These are phyloP conservation scores for Colletotrichum sublineola DNA, from an alignment of 2,329 filamentous ascomycete species.

Conservation along the genomic window DNA sequence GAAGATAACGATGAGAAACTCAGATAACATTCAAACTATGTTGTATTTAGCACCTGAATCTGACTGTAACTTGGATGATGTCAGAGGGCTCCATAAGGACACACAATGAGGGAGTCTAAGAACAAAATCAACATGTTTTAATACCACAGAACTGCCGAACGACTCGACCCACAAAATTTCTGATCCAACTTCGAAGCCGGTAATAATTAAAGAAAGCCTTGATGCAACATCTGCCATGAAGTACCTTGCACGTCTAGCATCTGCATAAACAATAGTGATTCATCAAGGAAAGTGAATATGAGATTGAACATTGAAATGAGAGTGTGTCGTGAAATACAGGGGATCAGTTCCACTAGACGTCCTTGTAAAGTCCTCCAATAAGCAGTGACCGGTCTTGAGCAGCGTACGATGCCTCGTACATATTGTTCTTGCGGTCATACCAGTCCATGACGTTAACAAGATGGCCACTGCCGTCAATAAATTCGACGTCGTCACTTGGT, in stretches of 20 bases:
- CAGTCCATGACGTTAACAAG: conserved; percentile 5
- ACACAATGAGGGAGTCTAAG: too few relatives aligned
- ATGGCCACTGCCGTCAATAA: not conserved
- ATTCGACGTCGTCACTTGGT: not conserved
- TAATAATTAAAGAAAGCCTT: not conserved
- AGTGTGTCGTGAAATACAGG: not conserved
- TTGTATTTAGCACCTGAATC: too few relatives aligned
- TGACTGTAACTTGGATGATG: too few relatives aligned
- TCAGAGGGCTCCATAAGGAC: too few relatives aligned
- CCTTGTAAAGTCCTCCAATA: not conserved
- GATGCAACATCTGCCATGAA: not conserved
- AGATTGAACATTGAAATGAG: not conserved
- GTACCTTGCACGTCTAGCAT: fast-evolving
- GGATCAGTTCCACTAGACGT: not conserved
- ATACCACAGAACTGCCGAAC: too few relatives aligned
- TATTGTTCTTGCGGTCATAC: conserved; percentile 9
- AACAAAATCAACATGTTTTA: too few relatives aligned
- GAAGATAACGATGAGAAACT: too few relatives aligned
- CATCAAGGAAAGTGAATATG: not conserved
- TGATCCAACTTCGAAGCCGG: too few relatives aligned
- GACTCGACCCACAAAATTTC: too few relatives aligned
- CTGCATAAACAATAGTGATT: not conserved
- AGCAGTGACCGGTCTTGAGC: not conserved
- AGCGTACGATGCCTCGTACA: conserved; percentile 4
- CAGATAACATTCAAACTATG: too few relatives aligned